phyloP scores from a whole-genome alignment of 495 filamentous ascomycete species.

The Penicillium mononematosum region DNA sequence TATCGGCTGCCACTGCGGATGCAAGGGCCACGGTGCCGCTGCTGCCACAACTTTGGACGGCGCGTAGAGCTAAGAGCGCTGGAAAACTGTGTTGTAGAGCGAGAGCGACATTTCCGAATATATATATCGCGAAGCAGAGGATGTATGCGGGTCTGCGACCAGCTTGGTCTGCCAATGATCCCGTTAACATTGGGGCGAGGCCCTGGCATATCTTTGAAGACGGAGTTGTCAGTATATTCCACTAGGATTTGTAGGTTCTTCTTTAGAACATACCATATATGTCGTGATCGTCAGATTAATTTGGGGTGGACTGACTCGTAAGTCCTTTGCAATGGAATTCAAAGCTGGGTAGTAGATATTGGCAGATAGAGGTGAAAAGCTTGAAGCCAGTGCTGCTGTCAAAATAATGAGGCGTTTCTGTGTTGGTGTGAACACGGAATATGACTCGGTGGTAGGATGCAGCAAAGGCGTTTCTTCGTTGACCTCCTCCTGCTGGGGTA shows the following conservation, averaged over 20 bases:
- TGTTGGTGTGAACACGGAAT: conserved; percentile 25
- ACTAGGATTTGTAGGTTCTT: not conserved
- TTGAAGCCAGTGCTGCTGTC: conserved; percentile 31
- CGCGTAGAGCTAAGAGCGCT: conserved; percentile 47
- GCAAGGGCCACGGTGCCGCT: conserved; percentile 48
- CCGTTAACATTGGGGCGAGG: conserved; percentile 50
- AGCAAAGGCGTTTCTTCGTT: conserved; percentile 28
- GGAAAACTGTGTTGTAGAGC: conserved; percentile 46
- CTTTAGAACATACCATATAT: conserved; percentile 40
- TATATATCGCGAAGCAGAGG: conserved; percentile 47
- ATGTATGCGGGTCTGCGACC: conserved; percentile 53
- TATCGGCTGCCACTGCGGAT: conserved; percentile 47
- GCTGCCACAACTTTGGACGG: conserved; percentile 50
- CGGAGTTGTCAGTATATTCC: not conserved
- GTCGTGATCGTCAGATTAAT: conserved; percentile 55
- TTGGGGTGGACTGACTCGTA: conserved; percentile 36
- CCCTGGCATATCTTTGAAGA: conserved; percentile 46
- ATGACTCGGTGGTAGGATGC: conserved; percentile 3
- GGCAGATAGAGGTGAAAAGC: conserved; percentile 43
- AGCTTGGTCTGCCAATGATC: conserved; percentile 47
- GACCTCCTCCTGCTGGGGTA: not conserved
- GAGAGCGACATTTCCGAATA: conserved; percentile 46
- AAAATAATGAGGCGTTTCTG: conserved; percentile 32
- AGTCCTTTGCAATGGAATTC: conserved; percentile 38
- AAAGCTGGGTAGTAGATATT: conserved; percentile 52